phyloP scores from a whole-genome alignment of 2,329 filamentous ascomycete species.

The Chaetomiaceae sp. region DNA sequence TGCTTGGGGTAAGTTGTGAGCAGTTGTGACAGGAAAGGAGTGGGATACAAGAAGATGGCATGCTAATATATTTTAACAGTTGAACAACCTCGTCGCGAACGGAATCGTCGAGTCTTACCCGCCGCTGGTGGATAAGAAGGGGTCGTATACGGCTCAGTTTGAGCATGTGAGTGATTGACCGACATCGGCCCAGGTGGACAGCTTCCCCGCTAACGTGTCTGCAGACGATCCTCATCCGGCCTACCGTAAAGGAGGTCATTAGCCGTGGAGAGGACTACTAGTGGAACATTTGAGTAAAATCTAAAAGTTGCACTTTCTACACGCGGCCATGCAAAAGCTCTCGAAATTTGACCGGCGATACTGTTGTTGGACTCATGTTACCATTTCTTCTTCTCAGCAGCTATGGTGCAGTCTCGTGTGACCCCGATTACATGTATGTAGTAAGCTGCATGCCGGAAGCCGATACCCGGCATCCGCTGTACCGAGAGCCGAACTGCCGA shows the following conservation, averaged over 20 bases:
- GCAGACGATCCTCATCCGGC: slow-evolving; percentile 71
- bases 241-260: slow-evolving; percentile 81
- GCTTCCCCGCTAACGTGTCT: neutral
- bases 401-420: no score
- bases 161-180: slow-evolving; percentile 78
- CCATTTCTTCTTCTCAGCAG: no score
- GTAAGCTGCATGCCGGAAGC: no score
- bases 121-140: slow-evolving; percentile 85
- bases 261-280: slow-evolving; percentile 83
- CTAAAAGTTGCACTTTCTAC: no score
- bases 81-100: slow-evolving; percentile 78
- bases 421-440: no score
- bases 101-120: slow-evolving; percentile 90
- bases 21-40: no score
- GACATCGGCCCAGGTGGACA: neutral
- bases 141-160: slow-evolving; percentile 89
- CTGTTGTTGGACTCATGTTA: no score
- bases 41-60: no score
- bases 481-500: neutral
- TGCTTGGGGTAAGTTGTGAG: slow-evolving; percentile 69
- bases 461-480: neutral
- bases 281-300: slow-evolving; percentile 9
- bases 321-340: no score
- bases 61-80: slow-evolving; percentile 40
- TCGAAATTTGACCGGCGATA: no score